A percentile compares a stretch with the other conserved stretches of the same genome.
Conservation (phyloP, 805 yeast genomes). For the Candida arabinofermentans region DNA sequence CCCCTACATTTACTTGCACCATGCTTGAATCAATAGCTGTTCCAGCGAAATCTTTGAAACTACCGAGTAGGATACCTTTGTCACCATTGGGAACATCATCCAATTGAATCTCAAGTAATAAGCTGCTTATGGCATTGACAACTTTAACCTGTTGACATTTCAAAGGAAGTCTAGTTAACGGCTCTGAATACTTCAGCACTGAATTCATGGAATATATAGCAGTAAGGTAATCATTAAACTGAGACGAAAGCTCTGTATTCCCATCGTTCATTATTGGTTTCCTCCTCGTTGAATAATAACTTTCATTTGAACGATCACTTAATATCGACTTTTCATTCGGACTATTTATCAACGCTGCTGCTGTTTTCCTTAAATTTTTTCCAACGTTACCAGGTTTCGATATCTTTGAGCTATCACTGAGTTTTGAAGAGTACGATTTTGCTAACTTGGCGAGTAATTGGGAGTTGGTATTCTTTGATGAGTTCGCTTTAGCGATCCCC, state of each 20-base stretch:
- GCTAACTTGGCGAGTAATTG: constrained; percentile 1
- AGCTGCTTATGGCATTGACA: background rate
- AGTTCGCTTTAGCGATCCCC: background rate
- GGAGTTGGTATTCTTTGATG: background rate
- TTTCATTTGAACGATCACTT: background rate
- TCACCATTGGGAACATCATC: background rate
- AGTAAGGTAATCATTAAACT: constrained; percentile 12
- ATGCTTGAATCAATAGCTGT: background rate
- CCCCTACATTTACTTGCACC: constrained; percentile 7
- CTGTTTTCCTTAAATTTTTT: background rate
- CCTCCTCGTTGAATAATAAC: background rate
- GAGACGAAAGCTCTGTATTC: constrained; percentile 11
- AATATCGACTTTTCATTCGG: too few relatives aligned
- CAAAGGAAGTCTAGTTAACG: constrained; percentile 3
- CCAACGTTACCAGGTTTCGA: too few relatives aligned
- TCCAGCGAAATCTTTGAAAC: background rate
- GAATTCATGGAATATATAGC: constrained; percentile 14
- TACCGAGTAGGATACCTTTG: background rate
- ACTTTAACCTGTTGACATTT: background rate
- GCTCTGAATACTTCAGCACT: constrained; percentile 14
- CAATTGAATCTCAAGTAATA: background rate
- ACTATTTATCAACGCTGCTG: background rate
- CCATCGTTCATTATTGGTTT: too few relatives aligned
- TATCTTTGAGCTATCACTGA: too few relatives aligned
- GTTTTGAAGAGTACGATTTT: background rate